These are phyloP conservation scores for Casuarina glauca DNA, from an alignment of 306 rosid species.

Conservation along the genomic window DNA sequence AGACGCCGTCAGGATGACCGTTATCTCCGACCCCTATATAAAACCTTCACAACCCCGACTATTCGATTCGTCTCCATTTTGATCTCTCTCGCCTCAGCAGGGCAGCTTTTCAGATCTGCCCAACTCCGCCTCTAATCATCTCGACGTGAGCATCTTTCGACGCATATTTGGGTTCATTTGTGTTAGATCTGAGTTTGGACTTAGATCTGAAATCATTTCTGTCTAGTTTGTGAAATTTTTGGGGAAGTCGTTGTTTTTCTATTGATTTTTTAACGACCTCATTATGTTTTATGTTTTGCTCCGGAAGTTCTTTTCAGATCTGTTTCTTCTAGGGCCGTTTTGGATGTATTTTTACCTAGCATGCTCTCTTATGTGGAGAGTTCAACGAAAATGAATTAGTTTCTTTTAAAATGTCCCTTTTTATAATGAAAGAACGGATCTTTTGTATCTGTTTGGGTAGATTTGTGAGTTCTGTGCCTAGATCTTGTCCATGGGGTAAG, in stretches of 20 bases:
- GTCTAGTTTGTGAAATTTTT: not conserved
- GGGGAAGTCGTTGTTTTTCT: not conserved
- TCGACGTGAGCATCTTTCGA: conserved; percentile 16
- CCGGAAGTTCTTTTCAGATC: not conserved
- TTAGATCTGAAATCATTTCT: conserved; percentile 16
- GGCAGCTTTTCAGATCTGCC: conserved; percentile 46
- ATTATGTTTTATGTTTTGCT: not conserved
- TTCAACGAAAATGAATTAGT: not conserved
- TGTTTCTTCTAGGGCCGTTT: not conserved
- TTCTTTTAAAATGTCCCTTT: not conserved
- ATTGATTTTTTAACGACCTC: no score
- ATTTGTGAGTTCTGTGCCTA: not conserved
- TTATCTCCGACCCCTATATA: conserved; percentile 3
- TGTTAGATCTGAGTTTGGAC: conserved; percentile 5
- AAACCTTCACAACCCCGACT: not conserved
- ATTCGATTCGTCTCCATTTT: not conserved
- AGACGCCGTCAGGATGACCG: conserved; percentile 28
- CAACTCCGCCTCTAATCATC: conserved; percentile 10
- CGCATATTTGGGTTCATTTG: no score
- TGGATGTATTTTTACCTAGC: not conserved
- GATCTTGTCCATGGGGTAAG: not conserved
- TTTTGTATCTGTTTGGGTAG: not conserved
- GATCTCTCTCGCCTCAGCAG: not conserved
- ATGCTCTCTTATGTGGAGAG: not conserved
- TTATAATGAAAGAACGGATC: not conserved